Evolutionary conservation across 1,139 yeast genomes (phyloP).

Genomic region (Yamadazyma jaroonii): DNA sequence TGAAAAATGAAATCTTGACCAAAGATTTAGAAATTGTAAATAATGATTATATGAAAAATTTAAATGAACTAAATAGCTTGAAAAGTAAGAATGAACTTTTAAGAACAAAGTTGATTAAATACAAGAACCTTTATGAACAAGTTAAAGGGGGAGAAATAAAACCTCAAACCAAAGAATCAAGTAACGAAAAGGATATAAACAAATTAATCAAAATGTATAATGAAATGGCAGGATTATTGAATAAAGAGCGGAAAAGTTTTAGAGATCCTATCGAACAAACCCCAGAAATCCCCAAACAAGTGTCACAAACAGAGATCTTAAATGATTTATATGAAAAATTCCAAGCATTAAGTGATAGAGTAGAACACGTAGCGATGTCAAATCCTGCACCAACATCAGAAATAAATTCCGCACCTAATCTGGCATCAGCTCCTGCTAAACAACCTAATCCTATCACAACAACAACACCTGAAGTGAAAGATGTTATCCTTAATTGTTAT

Average conservation of each 20-base stretch:
- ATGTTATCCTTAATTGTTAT: constrained; percentile 18
- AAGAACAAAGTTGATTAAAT: constrained; percentile 33
- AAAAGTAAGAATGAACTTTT: constrained; percentile 28
- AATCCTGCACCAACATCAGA: neutral
- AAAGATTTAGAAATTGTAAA: constrained; percentile 15
- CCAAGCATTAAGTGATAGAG: too few species aligned
- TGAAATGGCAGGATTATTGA: constrained; percentile 16
- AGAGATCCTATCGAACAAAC: neutral
- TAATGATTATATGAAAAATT: constrained; percentile 17
- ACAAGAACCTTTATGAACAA: constrained; percentile 27
- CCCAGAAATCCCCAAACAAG: neutral
- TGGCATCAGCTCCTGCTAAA: too few species aligned
- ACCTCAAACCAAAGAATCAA: neutral
- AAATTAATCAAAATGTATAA: constrained; percentile 14
- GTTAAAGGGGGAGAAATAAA: neutral
- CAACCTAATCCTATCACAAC: neutral
- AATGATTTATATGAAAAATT: constrained; percentile 15
- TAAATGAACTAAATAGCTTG: constrained; percentile 18
- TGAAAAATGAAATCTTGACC: constrained; percentile 19
- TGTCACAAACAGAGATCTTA: neutral
- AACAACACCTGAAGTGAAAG: constrained; percentile 4
- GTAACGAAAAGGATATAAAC: constrained; percentile 1
- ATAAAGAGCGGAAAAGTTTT: constrained; percentile 10
- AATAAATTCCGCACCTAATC: neutral
- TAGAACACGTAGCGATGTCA: neutral